Conservation (phyloP, 768 basidiomycete genomes). For the Pulveroboletus sp. region DNA sequence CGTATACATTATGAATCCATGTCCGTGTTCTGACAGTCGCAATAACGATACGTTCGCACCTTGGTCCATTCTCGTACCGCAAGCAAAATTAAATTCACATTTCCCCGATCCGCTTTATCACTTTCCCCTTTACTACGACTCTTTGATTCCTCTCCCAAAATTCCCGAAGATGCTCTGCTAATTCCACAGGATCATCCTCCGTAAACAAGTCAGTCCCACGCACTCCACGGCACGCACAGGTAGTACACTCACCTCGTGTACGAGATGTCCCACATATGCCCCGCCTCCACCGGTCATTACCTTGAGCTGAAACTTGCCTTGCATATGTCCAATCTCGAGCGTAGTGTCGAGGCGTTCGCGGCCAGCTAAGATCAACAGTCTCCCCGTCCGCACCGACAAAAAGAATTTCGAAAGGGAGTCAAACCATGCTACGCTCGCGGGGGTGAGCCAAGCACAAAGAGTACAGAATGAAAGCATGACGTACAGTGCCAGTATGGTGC, state of each 20-base stretch:
- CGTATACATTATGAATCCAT: too few species aligned
- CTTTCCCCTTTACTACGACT: slow-evolving; percentile 49
- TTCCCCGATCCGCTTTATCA: slow-evolving; percentile 55
- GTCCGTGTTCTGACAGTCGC: too few species aligned
- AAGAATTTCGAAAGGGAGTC: slow-evolving; percentile 75
- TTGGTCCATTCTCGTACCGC: too few species aligned
- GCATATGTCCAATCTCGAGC: slow-evolving; percentile 97
- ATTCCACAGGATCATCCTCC: slow-evolving; percentile 79
- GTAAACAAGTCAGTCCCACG: too few species aligned
- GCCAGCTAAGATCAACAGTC: slow-evolving; percentile 87
- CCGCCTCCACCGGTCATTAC: slow-evolving; percentile 58
- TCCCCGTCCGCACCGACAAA: slow-evolving; percentile 70
- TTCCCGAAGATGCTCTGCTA: slow-evolving; percentile 78
- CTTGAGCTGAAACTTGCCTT: slow-evolving; percentile 90
- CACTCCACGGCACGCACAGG: too few species aligned
- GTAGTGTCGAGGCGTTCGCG: slow-evolving; percentile 89
- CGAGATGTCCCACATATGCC: slow-evolving; percentile 75
- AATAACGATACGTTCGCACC: too few species aligned
- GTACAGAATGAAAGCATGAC: slow-evolving; percentile 16
- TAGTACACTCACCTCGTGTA: slow-evolving; percentile 80
- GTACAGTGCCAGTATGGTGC: slow-evolving; percentile 88
- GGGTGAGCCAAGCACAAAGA: slow-evolving; percentile 2
- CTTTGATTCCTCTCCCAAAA: slow-evolving; percentile 92
- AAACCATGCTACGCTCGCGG: slow-evolving; percentile 77
- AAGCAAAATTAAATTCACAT: slow-evolving; percentile 17